Conservation (phyloP, 2,329 filamentous ascomycete species). For the Samsoniella hepiali region DNA sequence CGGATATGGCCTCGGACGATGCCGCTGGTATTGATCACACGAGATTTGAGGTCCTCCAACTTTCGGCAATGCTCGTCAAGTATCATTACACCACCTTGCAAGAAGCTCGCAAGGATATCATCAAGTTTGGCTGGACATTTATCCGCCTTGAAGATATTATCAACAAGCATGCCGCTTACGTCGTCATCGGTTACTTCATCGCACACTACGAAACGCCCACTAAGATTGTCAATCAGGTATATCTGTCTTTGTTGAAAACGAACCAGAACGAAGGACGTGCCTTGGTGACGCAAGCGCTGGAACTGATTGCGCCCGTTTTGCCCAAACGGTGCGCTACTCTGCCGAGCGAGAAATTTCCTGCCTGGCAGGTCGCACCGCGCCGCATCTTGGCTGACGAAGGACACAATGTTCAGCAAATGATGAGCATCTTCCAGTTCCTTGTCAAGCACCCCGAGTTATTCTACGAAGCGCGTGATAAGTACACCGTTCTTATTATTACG, state of each 20-base stretch:
- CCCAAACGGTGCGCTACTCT: conserved; percentile 74
- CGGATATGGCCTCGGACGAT: conserved; percentile 79
- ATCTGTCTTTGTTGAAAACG: conserved; percentile 83
- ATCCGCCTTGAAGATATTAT: conserved; percentile 98
- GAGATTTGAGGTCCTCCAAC: conserved; percentile 89
- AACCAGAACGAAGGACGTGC: conserved; percentile 93
- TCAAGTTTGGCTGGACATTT: conserved; percentile 99
- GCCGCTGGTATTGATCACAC: conserved; percentile 88
- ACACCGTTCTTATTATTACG: conserved; percentile 82
- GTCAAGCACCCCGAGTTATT: conserved; percentile 90
- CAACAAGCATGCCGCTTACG: conserved; percentile 97
- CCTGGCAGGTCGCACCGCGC: conserved; percentile 87
- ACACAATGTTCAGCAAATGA: conserved; percentile 92
- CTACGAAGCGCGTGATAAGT: conserved; percentile 90
- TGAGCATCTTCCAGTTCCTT: conserved; percentile 95
- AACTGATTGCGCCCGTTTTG: conserved; percentile 90
- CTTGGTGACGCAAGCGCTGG: conserved; percentile 88
- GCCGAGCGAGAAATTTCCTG: conserved; percentile 67
- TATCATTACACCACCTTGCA: conserved; percentile 86
- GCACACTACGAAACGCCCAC: conserved; percentile 92
- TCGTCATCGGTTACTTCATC: conserved; percentile 96
- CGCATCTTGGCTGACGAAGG: conserved; percentile 92
- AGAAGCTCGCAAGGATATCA: conserved; percentile 93
- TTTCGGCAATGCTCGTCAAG: conserved; percentile 92
- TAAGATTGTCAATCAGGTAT: conserved; percentile 95